Evolutionary conservation across 208 protist species (phyloP).

Genomic region (Leishmania martiniquensis): DNA sequence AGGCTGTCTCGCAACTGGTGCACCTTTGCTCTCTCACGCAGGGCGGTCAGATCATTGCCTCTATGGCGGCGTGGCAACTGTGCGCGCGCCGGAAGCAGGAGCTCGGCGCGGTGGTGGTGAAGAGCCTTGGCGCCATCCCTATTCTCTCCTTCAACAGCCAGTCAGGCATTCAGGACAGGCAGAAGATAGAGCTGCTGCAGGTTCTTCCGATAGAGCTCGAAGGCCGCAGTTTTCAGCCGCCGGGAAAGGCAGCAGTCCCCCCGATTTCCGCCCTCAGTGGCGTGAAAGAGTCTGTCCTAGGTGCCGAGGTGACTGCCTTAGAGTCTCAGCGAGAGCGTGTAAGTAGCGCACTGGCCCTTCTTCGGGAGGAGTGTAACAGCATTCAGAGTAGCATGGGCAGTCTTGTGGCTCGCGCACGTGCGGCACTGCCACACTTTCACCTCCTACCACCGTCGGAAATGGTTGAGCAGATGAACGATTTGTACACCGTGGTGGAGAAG

Average conservation of each 20-base stretch:
- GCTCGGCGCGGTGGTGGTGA: constrained; percentile 54
- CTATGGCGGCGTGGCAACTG: constrained; percentile 67
- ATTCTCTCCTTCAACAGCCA: constrained; percentile 78
- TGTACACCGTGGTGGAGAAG: constrained; percentile 83
- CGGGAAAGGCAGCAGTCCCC: constrained; percentile 30
- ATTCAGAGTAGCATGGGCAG: constrained; percentile 48
- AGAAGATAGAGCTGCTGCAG: constrained; percentile 68
- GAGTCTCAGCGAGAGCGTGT: constrained; percentile 50
- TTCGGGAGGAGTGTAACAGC: constrained; percentile 56
- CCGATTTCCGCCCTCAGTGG: constrained; percentile 49
- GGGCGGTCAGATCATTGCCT: constrained; percentile 82
- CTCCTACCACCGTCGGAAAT: constrained; percentile 83
- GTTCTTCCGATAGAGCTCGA: constrained; percentile 50
- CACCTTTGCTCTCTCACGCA: constrained; percentile 66
- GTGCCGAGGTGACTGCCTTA: constrained; percentile 68
- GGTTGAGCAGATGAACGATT: constrained; percentile 83
- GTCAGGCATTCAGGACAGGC: constrained; percentile 68
- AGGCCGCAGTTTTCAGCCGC: constrained; percentile 49
- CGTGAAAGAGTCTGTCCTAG: constrained; percentile 50
- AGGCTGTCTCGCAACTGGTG: constrained; percentile 80
- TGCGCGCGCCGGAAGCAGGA: constrained; percentile 59
- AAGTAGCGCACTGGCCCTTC: constrained; percentile 48
- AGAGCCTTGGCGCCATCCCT: constrained; percentile 54
- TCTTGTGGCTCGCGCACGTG: constrained; percentile 43
- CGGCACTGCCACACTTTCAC: constrained; percentile 74